Base-by-base conservation (phyloP, 2,329 filamentous ascomycete species). In the Fulvia fulva region DNA sequence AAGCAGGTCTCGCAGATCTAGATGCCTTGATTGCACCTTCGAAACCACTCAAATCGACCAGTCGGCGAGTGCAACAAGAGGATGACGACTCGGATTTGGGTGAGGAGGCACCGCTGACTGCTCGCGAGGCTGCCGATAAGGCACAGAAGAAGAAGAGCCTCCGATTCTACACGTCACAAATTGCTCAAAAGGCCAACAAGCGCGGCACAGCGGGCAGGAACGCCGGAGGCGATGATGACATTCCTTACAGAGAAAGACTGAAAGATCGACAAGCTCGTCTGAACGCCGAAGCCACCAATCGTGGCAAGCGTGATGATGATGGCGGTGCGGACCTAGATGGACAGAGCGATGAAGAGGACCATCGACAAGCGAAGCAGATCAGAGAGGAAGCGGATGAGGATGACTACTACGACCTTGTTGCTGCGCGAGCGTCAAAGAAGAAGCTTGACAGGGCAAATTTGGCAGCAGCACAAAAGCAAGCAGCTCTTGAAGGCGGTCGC, bases 151-250 rank as follows among this genome's bases (percentile, higher is more conserved):
- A 94, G 81, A 96, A 95, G 80, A 91, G 86, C 63, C 83, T 99
- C 58, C 89, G 91, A 62, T 99, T 99, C 81, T 99, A 99, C 82
- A 97, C 95, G 2, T 96, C 92, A 2, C 94, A 99, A 73, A 94
- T 99, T 65, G 88, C 90, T 26, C 93, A 97, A 73, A 97, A 97
- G 76, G 86, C 90, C 57, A 96, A 91, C 77, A 92, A 90, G 73
- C 90, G 90, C 56, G 85, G 86, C 5, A 85, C 81, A 30, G 88
- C 87, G 41, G 87, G 88, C 44, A 84, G 86, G 61, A 86, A 89
- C 58, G 84, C 87, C 1, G 90, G 90, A 65, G 90, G 90, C 66
- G 90, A 95, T 71, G 81, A 83, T 65, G 90, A 95, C 74, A 83
- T 95, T 53, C 94, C 94, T 2, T 87, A 97, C 73, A 86, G 92